A percentile compares a stretch with the other conserved stretches of the same genome.
Evolutionary conservation across 495 filamentous ascomycete genomes (phyloP).

Genomic region (Neurospora sp.): DNA sequence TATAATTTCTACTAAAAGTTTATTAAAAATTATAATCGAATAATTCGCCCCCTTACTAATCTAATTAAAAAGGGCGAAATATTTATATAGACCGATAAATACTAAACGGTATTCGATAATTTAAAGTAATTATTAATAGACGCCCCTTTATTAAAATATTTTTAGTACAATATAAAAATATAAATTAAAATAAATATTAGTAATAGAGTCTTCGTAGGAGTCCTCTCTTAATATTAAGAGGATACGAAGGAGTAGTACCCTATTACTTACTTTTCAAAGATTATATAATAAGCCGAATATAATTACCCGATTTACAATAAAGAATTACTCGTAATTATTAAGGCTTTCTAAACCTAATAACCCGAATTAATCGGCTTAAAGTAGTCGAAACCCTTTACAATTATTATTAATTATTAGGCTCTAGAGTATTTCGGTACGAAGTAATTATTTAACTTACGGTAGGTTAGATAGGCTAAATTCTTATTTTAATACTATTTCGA

Average conservation of each 20-base stretch:
- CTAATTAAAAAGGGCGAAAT: neutral
- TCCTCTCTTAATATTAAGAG: neutral
- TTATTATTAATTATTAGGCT: no score
- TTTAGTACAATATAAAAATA: neutral
- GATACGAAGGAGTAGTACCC: neutral
- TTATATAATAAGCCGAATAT: neutral
- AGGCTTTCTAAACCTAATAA: neutral
- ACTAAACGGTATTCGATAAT: neutral
- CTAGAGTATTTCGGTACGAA: no score
- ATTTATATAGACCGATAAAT: neutral
- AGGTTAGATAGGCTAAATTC: no score
- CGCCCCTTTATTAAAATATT: neutral
- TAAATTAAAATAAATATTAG: neutral
- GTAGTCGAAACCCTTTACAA: no score
- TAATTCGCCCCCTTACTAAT: neutral
- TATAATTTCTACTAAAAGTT: conserved; percentile 3
- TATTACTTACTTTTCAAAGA: neutral
- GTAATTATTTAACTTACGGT: no score
- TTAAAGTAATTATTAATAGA: neutral
- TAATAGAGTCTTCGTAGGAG: neutral
- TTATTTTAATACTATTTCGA: no score
- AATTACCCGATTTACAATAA: neutral
- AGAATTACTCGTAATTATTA: neutral
- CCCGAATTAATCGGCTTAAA: neutral
- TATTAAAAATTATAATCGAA: conserved; percentile 2